Base-by-base conservation (phyloP, 495 filamentous ascomycete species). In the Aspergillus panamensis region DNA sequence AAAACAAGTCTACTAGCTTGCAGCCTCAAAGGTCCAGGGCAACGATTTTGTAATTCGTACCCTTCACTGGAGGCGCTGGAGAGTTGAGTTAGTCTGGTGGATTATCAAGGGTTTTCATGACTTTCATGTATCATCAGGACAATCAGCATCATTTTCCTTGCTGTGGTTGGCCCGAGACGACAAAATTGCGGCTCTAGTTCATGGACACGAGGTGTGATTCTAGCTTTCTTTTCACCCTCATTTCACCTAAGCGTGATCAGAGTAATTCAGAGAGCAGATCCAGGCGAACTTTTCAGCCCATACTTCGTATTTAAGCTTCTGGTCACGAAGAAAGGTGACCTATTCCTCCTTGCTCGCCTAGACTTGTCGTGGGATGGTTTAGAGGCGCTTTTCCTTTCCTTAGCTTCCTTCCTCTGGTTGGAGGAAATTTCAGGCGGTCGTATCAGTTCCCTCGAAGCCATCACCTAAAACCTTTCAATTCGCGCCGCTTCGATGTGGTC, bases 201-300 rank as follows among this genome's bases (percentile, higher is more conserved):
- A 51, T 21, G 20, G 50, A 57, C 51, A 57, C 55, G 55, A 51
- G 55, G 39, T 51, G 8, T 57, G 33, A 45, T 33, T 43, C 21
- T 51, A 43, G 21, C 20, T 6, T 25, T 12, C 19, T 31, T 20
- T 49, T 42, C 17, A 32, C 33, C 13, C 21, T 12, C 19, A 42
- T 20, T 49, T 42, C 17, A 32, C 33, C 6, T 2, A 42, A 8
- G 5, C 25, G 25, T 17, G 37, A 10, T 29, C 37, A 21, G 47
- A 43, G 48, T 14, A 57, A 57, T 51, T 51, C 35, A 57, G 32
- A 29, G 29, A 32, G 35, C 47, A 51, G 47, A 29, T 25, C 3
- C 6, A 31, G 3, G 16, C 31, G 12, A 13, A 42, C 3, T 10
- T 16, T 57, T 37, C 32, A 50, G 35, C 10, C 35, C 42, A 20